These are phyloP conservation scores for Rubus parviflorus DNA, from an alignment of 306 rosid genomes.

Conservation along the genomic window DNA sequence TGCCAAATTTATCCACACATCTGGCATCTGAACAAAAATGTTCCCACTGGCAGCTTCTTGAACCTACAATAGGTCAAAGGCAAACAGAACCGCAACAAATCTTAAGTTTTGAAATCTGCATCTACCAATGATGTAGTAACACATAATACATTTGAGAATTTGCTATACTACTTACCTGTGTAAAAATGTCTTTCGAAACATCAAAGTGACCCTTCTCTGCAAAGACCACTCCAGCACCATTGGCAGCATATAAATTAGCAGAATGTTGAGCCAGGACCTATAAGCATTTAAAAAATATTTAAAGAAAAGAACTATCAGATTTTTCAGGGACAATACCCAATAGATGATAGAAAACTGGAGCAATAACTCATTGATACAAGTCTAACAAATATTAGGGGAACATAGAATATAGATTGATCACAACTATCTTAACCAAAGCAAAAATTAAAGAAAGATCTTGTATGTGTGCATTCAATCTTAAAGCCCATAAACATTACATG, in stretches of 20 bases:
- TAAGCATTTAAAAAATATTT: constrained; percentile 17
- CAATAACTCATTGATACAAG: neutral
- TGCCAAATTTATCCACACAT: constrained; percentile 97
- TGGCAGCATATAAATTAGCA: constrained; percentile 94
- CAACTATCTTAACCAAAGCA: neutral
- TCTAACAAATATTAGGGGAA: neutral
- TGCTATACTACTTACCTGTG: constrained; percentile 47
- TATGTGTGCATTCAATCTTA: neutral
- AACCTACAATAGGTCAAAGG: constrained; percentile 55
- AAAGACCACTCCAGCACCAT: constrained; percentile 94
- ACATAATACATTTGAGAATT: neutral
- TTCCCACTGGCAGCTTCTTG: constrained; percentile 99
- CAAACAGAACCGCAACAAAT: constrained; percentile 23
- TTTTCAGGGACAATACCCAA: neutral
- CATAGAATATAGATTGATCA: neutral
- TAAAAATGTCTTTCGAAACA: constrained; percentile 89
- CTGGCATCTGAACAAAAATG: constrained; percentile 99
- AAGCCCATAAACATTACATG: neutral
- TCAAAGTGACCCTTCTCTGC: constrained; percentile 99
- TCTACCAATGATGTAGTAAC: constrained; percentile 18
- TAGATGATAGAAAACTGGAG: neutral
- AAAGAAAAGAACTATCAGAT: neutral
- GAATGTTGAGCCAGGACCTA: constrained; percentile 94
- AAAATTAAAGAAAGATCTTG: neutral
- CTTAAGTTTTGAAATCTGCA: constrained; percentile 23